Evolutionary conservation across 1,139 yeast genomes (phyloP), one percentile per base, ranked within the genome.

Genomic region (Yamadazyma diddensiae): DNA sequence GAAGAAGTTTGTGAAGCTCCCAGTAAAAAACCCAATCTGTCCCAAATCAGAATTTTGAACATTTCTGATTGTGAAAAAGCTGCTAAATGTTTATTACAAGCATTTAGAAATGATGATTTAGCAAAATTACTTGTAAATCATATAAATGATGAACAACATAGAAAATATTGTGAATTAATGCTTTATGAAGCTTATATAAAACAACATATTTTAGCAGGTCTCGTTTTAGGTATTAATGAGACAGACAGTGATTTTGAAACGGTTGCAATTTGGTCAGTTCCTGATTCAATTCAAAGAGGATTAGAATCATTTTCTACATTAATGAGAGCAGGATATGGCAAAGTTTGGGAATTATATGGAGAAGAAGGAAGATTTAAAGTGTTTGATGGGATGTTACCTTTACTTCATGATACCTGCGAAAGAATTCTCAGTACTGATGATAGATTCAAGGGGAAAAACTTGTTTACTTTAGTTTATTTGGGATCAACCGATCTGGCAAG

Each of bases 211-310:
- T 50, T 66, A 39, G 69, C 73, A 35, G 86, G 86, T 1, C 39
- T 76, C 12, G 79, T 72, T 15, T 51, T 77, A 21, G 83, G 76
- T 1, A 54, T 66, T 27, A 63, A 63, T 33, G 75, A 69, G 35
- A 39, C 52, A 4, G 61, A 62, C 4, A 68, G 67, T 8, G 64
- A 62, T 9, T 79, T 73, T 51, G 84, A 79, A 52, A 77, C 82
- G 4, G 81, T 79, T 17, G 75, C 81, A 7, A 54, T 78, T 23
- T 79, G 85, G 84, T 63, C 79, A 27, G 63, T 67, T 11, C 85
- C 85, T 4, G 70, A 54, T n/a, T 64, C 71, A 6, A 50, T 48
- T 7, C 56, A 49, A 4, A 53, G 52, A 17, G 75, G 82, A 1
- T 64, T 75, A 34, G 74, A 71, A 35, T 65, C 71, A 29, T 72